Evolutionary conservation across 495 filamentous ascomycete genomes (phyloP).

Genomic region (Aspergillus sclerotiicarbonarius): DNA sequence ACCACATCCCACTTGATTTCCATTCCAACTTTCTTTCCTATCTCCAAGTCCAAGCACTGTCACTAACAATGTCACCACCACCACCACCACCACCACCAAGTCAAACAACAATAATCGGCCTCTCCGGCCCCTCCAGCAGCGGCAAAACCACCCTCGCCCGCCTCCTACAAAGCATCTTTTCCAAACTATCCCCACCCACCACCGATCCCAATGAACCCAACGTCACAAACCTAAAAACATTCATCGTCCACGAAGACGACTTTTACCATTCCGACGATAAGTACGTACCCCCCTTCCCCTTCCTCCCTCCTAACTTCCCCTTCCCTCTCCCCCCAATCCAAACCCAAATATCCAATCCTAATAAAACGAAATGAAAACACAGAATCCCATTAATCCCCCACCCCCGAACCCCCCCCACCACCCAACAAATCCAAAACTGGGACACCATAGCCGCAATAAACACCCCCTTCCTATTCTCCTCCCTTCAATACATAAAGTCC

Average conservation of each 20-base stretch:
- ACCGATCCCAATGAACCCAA: neutral
- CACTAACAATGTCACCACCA: slow-evolving; percentile 4
- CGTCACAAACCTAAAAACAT: slow-evolving; percentile 41
- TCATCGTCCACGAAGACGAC: slow-evolving; percentile 90
- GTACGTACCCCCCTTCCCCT: slow-evolving; percentile 32
- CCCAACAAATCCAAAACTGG: slow-evolving; percentile 69
- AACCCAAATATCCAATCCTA: slow-evolving; percentile 4
- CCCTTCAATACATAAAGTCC: slow-evolving; percentile 60
- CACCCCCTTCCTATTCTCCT: slow-evolving; percentile 56
- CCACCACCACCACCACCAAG: slow-evolving; percentile 1
- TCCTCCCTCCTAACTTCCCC: neutral
- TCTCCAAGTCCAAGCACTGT: neutral
- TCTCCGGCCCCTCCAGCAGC: slow-evolving; percentile 73
- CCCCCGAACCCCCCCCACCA: slow-evolving; percentile 32
- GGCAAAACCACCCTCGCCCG: slow-evolving; percentile 80
- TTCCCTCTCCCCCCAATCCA: neutral
- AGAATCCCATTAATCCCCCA: slow-evolving; percentile 52
- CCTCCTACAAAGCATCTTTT: slow-evolving; percentile 69
- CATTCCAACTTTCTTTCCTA: too few species aligned
- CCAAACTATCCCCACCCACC: slow-evolving; percentile 12
- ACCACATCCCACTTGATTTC: neutral
- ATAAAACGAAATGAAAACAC: neutral
- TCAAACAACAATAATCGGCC: slow-evolving; percentile 51
- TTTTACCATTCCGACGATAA: slow-evolving; percentile 80
- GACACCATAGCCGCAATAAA: slow-evolving; percentile 77